phyloP scores from a whole-genome alignment of 148 eudicot genomes.

The Gaultheria prostrata region DNA sequence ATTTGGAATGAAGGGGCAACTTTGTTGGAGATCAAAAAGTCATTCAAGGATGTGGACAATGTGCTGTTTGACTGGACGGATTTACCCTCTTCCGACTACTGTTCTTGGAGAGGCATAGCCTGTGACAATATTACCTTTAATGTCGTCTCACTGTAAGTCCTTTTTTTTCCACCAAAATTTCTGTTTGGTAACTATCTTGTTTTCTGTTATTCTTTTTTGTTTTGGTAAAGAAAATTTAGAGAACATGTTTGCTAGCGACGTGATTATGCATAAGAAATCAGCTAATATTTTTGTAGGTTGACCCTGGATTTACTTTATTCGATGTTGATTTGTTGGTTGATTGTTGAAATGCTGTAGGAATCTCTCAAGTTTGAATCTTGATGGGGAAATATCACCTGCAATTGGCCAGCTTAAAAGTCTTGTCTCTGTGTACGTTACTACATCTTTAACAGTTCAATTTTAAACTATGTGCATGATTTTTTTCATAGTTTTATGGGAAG shows the following conservation, averaged over 20 bases:
- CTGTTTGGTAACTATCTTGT: background rate
- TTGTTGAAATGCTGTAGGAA: constrained; percentile 48
- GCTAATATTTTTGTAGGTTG: background rate
- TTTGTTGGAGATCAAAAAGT: constrained; percentile 87
- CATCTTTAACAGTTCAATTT: background rate
- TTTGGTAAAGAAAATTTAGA: background rate
- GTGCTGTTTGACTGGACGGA: constrained; percentile 95
- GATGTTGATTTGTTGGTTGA: constrained; percentile 23
- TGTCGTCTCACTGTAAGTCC: constrained; percentile 68
- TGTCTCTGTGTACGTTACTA: constrained; percentile 52
- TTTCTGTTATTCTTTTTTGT: background rate
- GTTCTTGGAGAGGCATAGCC: constrained; percentile 88
- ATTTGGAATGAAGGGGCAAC: constrained; percentile 48
- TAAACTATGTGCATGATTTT: background rate
- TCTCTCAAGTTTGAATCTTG: constrained; percentile 88
- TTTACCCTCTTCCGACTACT: constrained; percentile 81
- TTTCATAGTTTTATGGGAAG: background rate
- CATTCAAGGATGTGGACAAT: constrained; percentile 92
- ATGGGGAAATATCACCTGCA: constrained; percentile 90
- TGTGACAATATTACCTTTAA: constrained; percentile 92
- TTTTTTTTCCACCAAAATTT: background rate
- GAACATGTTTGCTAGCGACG: too few relatives aligned
- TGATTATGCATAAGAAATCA: background rate
- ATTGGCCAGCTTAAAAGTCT: constrained; percentile 78
- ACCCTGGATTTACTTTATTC: background rate